phyloP scores from a whole-genome alignment of 2,329 filamentous ascomycete genomes.

The Fonsecaea erecta region DNA sequence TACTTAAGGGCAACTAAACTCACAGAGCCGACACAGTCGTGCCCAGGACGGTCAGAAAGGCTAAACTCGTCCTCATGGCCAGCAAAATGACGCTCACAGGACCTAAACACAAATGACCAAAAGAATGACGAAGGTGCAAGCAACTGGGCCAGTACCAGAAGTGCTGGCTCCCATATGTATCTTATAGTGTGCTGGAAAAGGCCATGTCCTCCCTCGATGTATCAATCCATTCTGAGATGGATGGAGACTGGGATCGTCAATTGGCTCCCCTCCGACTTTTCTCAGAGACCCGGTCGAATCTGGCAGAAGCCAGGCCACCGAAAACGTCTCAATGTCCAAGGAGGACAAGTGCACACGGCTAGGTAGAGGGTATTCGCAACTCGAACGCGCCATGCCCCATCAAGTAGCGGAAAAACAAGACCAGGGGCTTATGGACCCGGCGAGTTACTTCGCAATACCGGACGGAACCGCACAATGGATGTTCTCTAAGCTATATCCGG shows the following conservation, averaged over 20 bases:
- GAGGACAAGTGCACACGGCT: not conserved
- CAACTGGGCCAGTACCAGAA: not conserved
- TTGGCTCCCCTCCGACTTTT: not conserved
- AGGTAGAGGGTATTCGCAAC: not conserved
- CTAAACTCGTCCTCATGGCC: slow-evolving; percentile 7
- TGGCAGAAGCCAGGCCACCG: not conserved
- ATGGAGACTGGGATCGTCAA: slow-evolving; percentile 14
- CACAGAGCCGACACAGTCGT: slow-evolving; percentile 19
- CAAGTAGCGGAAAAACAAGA: not conserved
- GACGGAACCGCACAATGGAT: not conserved
- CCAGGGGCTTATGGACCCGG: not conserved
- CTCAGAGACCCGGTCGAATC: not conserved
- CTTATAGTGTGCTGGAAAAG: not conserved
- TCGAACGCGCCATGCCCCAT: not conserved
- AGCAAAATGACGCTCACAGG: slow-evolving; percentile 6
- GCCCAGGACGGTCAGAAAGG: slow-evolving; percentile 1
- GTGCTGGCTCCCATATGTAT: not conserved
- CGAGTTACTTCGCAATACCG: not conserved
- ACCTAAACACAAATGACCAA: not conserved
- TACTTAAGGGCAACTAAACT: not conserved
- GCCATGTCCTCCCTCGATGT: not conserved
- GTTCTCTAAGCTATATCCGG: not conserved
- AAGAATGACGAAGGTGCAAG: not conserved
- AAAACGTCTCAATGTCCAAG: not conserved
- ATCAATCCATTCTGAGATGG: not conserved